Evolutionary conservation across 2,329 filamentous ascomycete genomes (phyloP).

Genomic region (Fusarium brevicatenulatum): DNA sequence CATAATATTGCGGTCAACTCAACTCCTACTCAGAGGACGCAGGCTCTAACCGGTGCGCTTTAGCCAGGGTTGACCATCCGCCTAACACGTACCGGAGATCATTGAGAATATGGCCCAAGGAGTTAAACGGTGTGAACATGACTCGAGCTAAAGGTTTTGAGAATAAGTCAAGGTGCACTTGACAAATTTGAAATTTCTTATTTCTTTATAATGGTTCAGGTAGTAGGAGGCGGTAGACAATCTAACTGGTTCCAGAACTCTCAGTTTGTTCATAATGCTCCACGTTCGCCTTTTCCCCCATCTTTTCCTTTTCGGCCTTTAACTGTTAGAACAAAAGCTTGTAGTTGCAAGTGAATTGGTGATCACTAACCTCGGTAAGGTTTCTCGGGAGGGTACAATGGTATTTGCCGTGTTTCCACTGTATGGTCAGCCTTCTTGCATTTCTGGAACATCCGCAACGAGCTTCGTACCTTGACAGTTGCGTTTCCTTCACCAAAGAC

Average conservation of each 20-base stretch:
- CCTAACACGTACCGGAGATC: not conserved
- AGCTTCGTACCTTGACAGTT: not conserved
- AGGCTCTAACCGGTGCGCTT: not conserved
- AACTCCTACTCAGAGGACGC: not conserved
- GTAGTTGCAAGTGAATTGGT: accelerated
- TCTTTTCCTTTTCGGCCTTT: not conserved
- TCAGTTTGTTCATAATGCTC: not conserved
- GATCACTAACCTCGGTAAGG: accelerated
- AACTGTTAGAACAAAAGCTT: not conserved
- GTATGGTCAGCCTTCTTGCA: accelerated
- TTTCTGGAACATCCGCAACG: accelerated
- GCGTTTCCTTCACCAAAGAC: not conserved
- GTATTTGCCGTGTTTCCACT: not conserved
- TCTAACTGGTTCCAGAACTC: not conserved
- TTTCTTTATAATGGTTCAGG: too few relatives aligned
- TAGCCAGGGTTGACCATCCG: not conserved
- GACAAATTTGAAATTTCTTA: not conserved
- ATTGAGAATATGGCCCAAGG: not conserved
- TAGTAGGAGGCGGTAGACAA: too few relatives aligned
- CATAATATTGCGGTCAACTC: not conserved
- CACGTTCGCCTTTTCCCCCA: not conserved
- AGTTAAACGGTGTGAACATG: not conserved
- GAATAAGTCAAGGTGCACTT: not conserved
- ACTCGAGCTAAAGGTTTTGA: not conserved
- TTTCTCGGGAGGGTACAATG: not conserved